Evolutionary conservation across 1,284 basidiomycete genomes (phyloP).

Genomic region (Cerrena zonata): DNA sequence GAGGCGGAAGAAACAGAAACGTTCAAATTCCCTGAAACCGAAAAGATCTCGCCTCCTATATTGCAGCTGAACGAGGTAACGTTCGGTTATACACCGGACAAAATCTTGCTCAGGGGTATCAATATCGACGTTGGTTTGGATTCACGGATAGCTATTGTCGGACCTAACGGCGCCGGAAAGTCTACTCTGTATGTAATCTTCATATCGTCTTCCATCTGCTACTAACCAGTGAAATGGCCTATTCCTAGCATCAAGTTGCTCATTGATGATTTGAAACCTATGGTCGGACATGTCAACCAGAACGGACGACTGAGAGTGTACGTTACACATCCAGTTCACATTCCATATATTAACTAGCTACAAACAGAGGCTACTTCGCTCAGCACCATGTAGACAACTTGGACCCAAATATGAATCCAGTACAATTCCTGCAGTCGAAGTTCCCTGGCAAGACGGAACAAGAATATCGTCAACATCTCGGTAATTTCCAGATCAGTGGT

Average conservation of each 20-base stretch:
- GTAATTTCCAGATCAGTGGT: constrained; percentile 98
- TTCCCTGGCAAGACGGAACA: constrained; percentile 96
- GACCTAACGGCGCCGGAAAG: constrained; percentile 77
- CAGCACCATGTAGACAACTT: constrained; percentile 98
- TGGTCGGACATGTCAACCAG: constrained; percentile 78
- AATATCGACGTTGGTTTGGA: constrained; percentile 90
- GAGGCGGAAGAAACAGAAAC: constrained; percentile 85
- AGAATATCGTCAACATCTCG: constrained; percentile 90
- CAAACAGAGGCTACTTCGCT: constrained; percentile 81
- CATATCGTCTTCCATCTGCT: not conserved
- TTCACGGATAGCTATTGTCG: constrained; percentile 86
- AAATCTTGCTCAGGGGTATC: constrained; percentile 73
- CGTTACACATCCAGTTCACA: constrained; percentile 21
- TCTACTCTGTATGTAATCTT: constrained; percentile 57
- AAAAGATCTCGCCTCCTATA: constrained; percentile 95
- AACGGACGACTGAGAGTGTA: constrained; percentile 88
- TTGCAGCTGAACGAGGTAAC: constrained; percentile 88
- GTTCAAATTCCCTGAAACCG: constrained; percentile 91
- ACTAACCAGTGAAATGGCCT: not conserved
- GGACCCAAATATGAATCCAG: constrained; percentile 78
- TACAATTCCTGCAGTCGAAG: constrained; percentile 85
- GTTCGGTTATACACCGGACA: constrained; percentile 86
- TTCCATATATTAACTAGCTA: not conserved
- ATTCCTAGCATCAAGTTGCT: constrained; percentile 82
- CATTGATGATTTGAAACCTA: constrained; percentile 82